Evolutionary conservation across 805 yeast species (phyloP).

Genomic region (Lachancea dasiensis): DNA sequence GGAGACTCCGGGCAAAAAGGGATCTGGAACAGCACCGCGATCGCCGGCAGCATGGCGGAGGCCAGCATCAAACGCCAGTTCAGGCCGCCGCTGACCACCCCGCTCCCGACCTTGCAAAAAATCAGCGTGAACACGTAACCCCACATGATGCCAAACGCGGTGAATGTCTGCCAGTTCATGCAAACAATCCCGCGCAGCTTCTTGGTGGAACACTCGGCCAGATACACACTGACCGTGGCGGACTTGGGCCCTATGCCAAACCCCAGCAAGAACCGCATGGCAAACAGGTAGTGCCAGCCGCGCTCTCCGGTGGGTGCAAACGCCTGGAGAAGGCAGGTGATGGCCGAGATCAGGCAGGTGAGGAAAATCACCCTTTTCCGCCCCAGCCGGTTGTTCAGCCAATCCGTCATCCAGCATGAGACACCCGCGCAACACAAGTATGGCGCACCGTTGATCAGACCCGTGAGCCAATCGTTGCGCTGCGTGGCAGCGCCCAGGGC

Average conservation of each 20-base stretch:
- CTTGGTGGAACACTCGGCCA: conserved; percentile 61
- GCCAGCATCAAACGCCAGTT: conserved; percentile 70
- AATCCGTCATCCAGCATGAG: conserved; percentile 61
- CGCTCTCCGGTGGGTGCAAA: conserved; percentile 37
- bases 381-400: conserved; percentile 49
- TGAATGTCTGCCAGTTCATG: conserved; percentile 72
- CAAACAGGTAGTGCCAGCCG: conserved; percentile 63
- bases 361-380: conserved; percentile 63
- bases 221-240: conserved; percentile 71
- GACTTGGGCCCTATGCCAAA: conserved; percentile 67
- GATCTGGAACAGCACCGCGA: conserved; percentile 52
- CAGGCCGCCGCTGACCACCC: conserved; percentile 36
- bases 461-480: conserved; percentile 48
- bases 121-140: conserved; percentile 64
- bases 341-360: conserved; percentile 54
- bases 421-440: conserved; percentile 57
- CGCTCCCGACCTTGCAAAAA: conserved; percentile 46
- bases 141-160: conserved; percentile 69
- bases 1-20: conserved; percentile 72
- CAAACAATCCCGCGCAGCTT: conserved; percentile 60
- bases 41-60: conserved; percentile 62
- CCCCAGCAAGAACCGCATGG: conserved; percentile 60
- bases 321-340: conserved; percentile 67
- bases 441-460: conserved; percentile 65
- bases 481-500: conserved; percentile 43